These are phyloP conservation scores for Lachancea waltii DNA, from an alignment of 805 yeast genomes.

Conservation along the genomic window DNA sequence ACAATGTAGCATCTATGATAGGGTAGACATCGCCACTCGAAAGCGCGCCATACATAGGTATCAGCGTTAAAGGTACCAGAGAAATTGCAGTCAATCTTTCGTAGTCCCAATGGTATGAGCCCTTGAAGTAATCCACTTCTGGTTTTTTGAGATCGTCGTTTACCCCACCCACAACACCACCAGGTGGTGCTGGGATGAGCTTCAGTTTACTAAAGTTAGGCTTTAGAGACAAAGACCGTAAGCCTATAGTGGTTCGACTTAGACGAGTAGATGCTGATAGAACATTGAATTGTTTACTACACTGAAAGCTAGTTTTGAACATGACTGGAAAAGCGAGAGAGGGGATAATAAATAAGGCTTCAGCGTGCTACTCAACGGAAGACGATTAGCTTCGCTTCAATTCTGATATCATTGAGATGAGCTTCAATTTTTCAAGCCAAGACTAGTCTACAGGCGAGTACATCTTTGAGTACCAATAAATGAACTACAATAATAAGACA, in stretches of 20 bases:
- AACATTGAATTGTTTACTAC: background rate
- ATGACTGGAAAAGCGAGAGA: background rate
- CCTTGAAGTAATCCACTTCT: conserved; percentile 48
- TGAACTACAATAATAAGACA: too few relatives aligned
- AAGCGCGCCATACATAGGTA: conserved; percentile 43
- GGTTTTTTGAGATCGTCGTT: conserved; percentile 68
- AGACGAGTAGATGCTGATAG: background rate
- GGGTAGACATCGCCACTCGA: conserved; percentile 45
- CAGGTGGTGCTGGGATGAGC: conserved; percentile 64
- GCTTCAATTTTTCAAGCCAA: too few relatives aligned
- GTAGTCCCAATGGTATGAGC: conserved; percentile 69
- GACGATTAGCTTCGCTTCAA: too few relatives aligned
- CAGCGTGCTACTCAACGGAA: too few relatives aligned
- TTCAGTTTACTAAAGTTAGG: conserved; percentile 34
- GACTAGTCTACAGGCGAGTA: too few relatives aligned
- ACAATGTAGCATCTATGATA: conserved; percentile 48
- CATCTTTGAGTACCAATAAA: too few relatives aligned
- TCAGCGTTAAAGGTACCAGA: conserved; percentile 54
- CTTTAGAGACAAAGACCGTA: conserved; percentile 17
- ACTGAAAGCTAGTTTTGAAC: conserved; percentile 7
- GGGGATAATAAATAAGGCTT: background rate
- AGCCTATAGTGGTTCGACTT: background rate
- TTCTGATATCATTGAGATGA: too few relatives aligned
- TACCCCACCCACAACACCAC: conserved; percentile 61
- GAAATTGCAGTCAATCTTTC: conserved; percentile 57